These are phyloP conservation scores for Botrytis hyacinthi DNA, from an alignment of 2,329 filamentous ascomycete genomes.

Conservation along the genomic window DNA sequence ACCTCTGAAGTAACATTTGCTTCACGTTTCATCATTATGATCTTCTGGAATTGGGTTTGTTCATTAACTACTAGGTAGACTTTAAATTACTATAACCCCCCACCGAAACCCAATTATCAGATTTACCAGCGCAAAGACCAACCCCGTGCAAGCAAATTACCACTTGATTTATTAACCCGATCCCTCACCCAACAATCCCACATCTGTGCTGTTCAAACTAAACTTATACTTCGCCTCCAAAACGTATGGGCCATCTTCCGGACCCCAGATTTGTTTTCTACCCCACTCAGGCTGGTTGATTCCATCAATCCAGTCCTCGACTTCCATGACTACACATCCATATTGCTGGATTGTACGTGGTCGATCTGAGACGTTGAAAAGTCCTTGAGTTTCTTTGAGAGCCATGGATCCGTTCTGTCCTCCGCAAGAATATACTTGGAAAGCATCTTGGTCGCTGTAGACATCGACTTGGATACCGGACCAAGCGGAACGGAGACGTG, in stretches of 20 bases:
- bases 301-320: conserved; percentile 89
- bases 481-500: conserved; percentile 68
- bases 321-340: conserved; percentile 86
- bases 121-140: not conserved
- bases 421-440: conserved; percentile 85
- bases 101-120: not conserved
- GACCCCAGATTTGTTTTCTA: conserved; percentile 62
- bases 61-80: not conserved
- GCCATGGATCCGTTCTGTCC: conserved; percentile 68
- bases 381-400: conserved; percentile 69
- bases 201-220: conserved; percentile 33
- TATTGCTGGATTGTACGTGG: conserved; percentile 68
- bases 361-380: conserved; percentile 52
- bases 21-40: not conserved
- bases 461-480: conserved; percentile 83
- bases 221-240: conserved; percentile 62
- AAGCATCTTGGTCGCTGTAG: conserved; percentile 78
- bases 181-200: conserved; percentile 27
- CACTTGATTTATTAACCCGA: conserved; percentile 24
- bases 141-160: not conserved
- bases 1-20: not conserved
- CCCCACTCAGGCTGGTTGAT: conserved; percentile 93
- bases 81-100: not conserved
- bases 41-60: not conserved
- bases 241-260: conserved; percentile 59